Evolutionary conservation across 2,329 filamentous ascomycete genomes (phyloP).

Genomic region (Colletotrichum horii): DNA sequence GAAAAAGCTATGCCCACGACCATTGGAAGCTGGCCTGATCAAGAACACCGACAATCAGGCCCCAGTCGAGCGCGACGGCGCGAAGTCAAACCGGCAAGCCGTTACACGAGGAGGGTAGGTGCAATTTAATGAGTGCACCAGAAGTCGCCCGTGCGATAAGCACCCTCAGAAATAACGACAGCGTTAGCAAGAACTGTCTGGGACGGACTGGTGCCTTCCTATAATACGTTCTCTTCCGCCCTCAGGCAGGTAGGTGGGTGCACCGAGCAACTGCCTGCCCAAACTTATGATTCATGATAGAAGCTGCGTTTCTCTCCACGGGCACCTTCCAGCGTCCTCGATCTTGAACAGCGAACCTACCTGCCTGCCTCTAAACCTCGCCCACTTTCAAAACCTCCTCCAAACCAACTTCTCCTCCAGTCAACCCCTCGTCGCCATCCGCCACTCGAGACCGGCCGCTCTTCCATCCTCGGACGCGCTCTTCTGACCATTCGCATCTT

Average conservation of each 20-base stretch:
- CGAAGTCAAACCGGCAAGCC: neutral
- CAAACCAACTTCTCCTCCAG: neutral
- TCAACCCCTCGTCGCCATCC: neutral
- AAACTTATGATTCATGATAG: neutral
- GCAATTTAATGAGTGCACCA: neutral
- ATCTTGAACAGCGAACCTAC: neutral
- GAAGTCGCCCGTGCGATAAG: neutral
- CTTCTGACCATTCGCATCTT: neutral
- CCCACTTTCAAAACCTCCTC: neutral
- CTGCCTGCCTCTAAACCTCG: rapidly evolving
- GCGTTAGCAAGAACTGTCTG: neutral
- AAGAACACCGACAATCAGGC: neutral
- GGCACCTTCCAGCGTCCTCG: neutral
- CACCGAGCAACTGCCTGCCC: neutral
- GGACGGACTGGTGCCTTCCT: neutral
- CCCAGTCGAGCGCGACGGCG: neutral
- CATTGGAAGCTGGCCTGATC: neutral
- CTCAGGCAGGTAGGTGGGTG: neutral
- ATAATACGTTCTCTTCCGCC: neutral
- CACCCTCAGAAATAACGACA: neutral
- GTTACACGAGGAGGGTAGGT: neutral
- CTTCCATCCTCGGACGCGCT: neutral
- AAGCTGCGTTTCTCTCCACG: neutral
- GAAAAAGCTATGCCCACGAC: neutral
- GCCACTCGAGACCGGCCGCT: neutral